Percentiles rank a stretch among this genome's conserved stretches.
phyloP scores from a whole-genome alignment of 2,329 filamentous ascomycete species.

The Erysiphe neolycopersici region DNA sequence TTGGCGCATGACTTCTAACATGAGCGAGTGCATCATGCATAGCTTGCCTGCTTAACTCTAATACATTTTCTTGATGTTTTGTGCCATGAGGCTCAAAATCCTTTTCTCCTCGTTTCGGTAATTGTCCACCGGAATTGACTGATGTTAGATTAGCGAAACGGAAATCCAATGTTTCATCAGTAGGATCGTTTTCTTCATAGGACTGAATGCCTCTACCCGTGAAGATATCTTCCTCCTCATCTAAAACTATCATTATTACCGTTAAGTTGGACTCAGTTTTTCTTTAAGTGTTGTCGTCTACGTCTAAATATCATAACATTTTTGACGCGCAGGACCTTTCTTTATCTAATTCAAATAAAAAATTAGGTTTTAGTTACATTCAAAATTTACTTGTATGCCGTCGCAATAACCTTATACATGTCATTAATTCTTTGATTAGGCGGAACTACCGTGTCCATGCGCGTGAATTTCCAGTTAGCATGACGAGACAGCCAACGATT shows the following conservation, averaged over 20 bases:
- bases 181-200: conserved; percentile 30
- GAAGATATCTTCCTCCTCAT: conserved; percentile 13
- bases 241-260: conserved; percentile 9
- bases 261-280: too few species aligned
- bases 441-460: too few species aligned
- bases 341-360: too few species aligned
- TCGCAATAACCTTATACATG: too few species aligned
- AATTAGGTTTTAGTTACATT: too few species aligned
- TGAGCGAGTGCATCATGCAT: conserved; percentile 72
- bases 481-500: too few species aligned
- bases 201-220: not conserved
- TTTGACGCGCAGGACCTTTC: too few species aligned
- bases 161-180: conserved; percentile 71
- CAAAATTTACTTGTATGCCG: too few species aligned
- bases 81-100: conserved; percentile 92
- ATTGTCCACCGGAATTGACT: conserved; percentile 21
- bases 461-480: too few species aligned
- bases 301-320: too few species aligned
- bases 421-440: too few species aligned
- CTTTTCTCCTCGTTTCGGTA: conserved; percentile 82
- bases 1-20: conserved; percentile 45
- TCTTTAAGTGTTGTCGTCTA: too few species aligned
- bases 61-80: conserved; percentile 45
- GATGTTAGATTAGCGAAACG: conserved; percentile 35
- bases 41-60: conserved; percentile 58